These are phyloP conservation scores for Penicillium crustosum DNA, from an alignment of 2,329 filamentous ascomycete species.

Conservation along the genomic window DNA sequence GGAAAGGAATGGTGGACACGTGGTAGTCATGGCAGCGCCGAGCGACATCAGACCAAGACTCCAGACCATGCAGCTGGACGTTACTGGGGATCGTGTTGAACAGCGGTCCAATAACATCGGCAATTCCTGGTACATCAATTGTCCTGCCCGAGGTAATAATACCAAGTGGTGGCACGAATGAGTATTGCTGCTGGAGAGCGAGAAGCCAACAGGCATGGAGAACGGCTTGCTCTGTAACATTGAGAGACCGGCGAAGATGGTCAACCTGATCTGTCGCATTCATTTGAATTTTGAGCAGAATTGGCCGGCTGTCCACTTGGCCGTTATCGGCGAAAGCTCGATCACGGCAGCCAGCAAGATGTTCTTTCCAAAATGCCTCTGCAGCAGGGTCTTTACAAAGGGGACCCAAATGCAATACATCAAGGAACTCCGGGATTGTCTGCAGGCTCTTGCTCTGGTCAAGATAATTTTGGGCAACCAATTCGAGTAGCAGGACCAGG, in stretches of 20 bases:
- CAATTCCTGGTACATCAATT: constrained; percentile 63
- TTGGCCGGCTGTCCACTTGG: constrained; percentile 13
- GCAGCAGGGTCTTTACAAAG: constrained; percentile 53
- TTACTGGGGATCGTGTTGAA: constrained; percentile 87
- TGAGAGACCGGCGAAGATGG: constrained; percentile 56
- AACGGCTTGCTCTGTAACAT: constrained; percentile 76
- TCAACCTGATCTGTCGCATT: constrained; percentile 50
- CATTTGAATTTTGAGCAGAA: constrained; percentile 23
- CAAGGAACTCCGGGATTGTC: constrained; percentile 56
- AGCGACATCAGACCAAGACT: constrained; percentile 62
- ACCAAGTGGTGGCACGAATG: constrained; percentile 60
- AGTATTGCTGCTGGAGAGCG: constrained; percentile 56
- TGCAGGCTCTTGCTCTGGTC: constrained; percentile 24
- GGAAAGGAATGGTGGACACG: constrained; percentile 65
- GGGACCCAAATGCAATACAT: constrained; percentile 69
- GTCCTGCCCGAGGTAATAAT: constrained; percentile 76
- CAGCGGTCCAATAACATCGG: constrained; percentile 72
- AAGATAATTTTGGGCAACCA: constrained; percentile 57
- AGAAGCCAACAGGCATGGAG: constrained; percentile 73
- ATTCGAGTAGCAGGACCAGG: constrained; percentile 64
- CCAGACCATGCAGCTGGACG: constrained; percentile 44
- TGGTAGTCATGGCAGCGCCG: constrained; percentile 70
- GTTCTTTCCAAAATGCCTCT: constrained; percentile 66
- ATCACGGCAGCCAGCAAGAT: constrained; percentile 46
- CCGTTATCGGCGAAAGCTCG: constrained; percentile 12